Percentiles rank a stretch among this genome's conserved stretches.
Conservation (phyloP, 2,329 filamentous ascomycete species). For the Gliomastix tumulicola region DNA sequence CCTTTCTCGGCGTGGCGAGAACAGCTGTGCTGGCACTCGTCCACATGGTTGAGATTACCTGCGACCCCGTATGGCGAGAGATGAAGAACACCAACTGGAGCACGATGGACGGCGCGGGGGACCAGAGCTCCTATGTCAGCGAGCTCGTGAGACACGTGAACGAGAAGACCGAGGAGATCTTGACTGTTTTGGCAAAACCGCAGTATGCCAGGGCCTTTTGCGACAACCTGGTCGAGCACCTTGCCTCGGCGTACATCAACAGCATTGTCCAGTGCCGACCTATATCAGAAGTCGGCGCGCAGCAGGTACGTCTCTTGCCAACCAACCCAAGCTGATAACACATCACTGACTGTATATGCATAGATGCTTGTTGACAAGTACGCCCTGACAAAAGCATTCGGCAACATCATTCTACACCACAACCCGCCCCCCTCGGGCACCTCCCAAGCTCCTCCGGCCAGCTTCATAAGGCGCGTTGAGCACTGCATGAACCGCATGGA, state of each 20-base stretch:
- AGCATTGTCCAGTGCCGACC: constrained; percentile 87
- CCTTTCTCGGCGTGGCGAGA: constrained; percentile 91
- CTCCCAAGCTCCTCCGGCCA: constrained; percentile 36
- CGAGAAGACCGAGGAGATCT: constrained; percentile 63
- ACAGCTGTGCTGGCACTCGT: constrained; percentile 80
- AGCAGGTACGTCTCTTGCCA: constrained; percentile 57
- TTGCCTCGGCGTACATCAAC: constrained; percentile 71
- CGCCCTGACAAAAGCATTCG: constrained; percentile 73
- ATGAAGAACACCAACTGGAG: constrained; percentile 97
- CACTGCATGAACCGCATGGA: constrained; percentile 81
- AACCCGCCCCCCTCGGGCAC: constrained; percentile 34
- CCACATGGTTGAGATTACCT: constrained; percentile 71
- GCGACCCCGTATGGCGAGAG: constrained; percentile 87
- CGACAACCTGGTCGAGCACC: constrained; percentile 87
- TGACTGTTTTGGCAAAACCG: constrained; percentile 75
- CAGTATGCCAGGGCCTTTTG: constrained; percentile 94
- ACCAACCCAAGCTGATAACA: too few relatives aligned
- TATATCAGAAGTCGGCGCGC: constrained; percentile 87
- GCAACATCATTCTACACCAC: constrained; percentile 61
- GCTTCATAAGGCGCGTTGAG: constrained; percentile 82
- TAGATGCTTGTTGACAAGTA: constrained; percentile 96
- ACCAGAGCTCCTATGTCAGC: constrained; percentile 87
- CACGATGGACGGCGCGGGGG: constrained; percentile 85
- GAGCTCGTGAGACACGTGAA: constrained; percentile 73
- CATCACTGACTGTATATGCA: too few relatives aligned